Evolutionary conservation across 257 asterid species (phyloP), one percentile per base, ranked within the genome.

Genomic region (Primulina tabacum): DNA sequence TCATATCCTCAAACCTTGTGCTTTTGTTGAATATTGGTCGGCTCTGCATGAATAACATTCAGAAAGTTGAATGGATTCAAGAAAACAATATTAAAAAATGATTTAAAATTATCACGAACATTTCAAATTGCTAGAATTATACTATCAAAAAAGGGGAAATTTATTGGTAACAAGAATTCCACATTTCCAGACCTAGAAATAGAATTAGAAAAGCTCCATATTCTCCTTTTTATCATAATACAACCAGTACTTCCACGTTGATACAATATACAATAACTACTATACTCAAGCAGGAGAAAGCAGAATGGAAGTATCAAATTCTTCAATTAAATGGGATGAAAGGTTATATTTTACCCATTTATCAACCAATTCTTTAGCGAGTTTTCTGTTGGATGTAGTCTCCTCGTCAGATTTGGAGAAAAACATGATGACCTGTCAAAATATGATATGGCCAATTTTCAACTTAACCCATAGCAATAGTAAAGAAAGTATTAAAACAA

Each of bases 1-100:
- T 87, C 98, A 92, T 92, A 81, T 92, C 98, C 79, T 92, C 98
- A 80, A 92, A 92, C 82, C 95, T 83, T 11, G 98, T 92, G 79
- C 98, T 93, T 84, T 93, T 93, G 24, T 87, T 93, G 76, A 93
- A 84, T 67, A 84, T 84, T 8, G 89, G 89, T 29, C 89, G 89
- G 70, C 89, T 84, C 89, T 84, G 77, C 65, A 74, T 58, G 59
- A 71, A 70, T 33, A 35, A 5, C 58, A 20, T 40, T 53, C 69
- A 40, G 26, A 65, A 21, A 43, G n/a, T 38, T 12, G 53, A 43
- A 17, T 4, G 20, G 57, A 17, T 50, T 50, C 8, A 17, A 50
- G 57, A 50, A 14, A 50, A 7, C 21, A 43, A 16, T 50, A 2
- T 50, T 50, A 4, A 43, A 50, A 14, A 1, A 50, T 50, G 57